phyloP scores from a whole-genome alignment of 495 filamentous ascomycete species.

The Xylaria intraflava region DNA sequence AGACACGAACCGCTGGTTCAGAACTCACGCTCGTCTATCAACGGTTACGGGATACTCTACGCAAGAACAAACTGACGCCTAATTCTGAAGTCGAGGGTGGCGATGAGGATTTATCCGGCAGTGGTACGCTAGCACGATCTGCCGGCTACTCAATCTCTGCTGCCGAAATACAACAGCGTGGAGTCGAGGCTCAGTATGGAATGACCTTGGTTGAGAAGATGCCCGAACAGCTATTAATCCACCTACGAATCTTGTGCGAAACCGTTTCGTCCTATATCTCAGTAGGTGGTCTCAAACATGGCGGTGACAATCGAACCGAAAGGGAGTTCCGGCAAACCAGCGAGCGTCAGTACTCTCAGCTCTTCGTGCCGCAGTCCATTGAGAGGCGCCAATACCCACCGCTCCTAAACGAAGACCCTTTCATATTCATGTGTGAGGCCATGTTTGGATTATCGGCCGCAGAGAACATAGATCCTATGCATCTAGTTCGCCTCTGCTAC shows the following conservation, averaged over 20 bases:
- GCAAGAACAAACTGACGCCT: constrained; percentile 55
- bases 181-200: constrained; percentile 68
- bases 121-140: constrained; percentile 62
- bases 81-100: constrained; percentile 8
- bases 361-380: constrained; percentile 56
- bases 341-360: constrained; percentile 65
- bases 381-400: constrained; percentile 39
- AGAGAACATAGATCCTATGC: constrained; percentile 63
- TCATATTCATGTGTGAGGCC: constrained; percentile 78
- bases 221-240: constrained; percentile 70
- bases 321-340: constrained; percentile 64
- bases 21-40: constrained; percentile 79
- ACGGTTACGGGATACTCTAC: constrained; percentile 71
- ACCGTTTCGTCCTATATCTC: constrained; percentile 79
- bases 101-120: constrained; percentile 45
- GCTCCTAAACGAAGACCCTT: constrained; percentile 71
- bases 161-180: constrained; percentile 87
- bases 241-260: constrained; percentile 86
- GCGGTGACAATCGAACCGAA: constrained; percentile 53
- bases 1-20: constrained; percentile 42
- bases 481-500: constrained; percentile 84
- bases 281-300: constrained; percentile 59
- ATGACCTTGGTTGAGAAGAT: constrained; percentile 78
- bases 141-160: constrained; percentile 87
- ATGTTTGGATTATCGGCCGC: constrained; percentile 50